Evolutionary conservation across 2,329 filamentous ascomycete species (phyloP).

Genomic region (Arthrinium phaeospermum): DNA sequence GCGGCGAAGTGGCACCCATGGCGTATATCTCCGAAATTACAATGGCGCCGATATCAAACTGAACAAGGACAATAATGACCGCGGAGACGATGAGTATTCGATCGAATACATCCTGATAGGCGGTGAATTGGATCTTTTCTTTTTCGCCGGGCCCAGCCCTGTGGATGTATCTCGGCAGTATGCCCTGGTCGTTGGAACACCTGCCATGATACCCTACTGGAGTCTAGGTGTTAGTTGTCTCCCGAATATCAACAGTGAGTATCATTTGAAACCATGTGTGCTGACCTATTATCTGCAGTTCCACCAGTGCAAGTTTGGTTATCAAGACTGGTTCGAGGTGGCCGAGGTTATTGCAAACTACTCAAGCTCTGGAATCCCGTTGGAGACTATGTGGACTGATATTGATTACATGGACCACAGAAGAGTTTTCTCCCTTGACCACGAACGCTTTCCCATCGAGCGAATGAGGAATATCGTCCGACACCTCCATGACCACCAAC

Average conservation of each 20-base stretch:
- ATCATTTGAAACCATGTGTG: conserved; percentile 82
- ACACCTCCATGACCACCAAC: conserved; percentile 69
- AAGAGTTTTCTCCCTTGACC: conserved; percentile 68
- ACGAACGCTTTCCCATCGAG: conserved; percentile 64
- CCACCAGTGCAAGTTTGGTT: conserved; percentile 68
- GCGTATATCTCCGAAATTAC: conserved; percentile 74
- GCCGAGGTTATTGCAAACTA: conserved; percentile 75
- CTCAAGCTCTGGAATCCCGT: conserved; percentile 65
- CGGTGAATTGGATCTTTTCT: conserved; percentile 76
- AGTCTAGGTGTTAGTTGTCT: background rate
- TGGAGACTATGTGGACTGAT: conserved; percentile 74
- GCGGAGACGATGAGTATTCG: conserved; percentile 38
- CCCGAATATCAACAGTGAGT: conserved; percentile 64
- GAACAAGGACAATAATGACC: conserved; percentile 62
- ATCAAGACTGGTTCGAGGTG: conserved; percentile 67
- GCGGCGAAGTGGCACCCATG: conserved; percentile 61
- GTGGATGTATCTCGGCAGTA: conserved; percentile 66
- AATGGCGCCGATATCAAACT: conserved; percentile 77
- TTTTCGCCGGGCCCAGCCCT: conserved; percentile 64
- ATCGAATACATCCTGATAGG: conserved; percentile 44
- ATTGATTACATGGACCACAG: conserved; percentile 66
- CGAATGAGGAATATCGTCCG: conserved; percentile 70
- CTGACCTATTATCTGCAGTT: conserved; percentile 52
- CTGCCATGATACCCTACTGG: conserved; percentile 65
- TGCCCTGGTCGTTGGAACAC: conserved; percentile 58